Base-by-base conservation (phyloP, 352 stramenopile species). In the Phytophthora macrochlamydospora region DNA sequence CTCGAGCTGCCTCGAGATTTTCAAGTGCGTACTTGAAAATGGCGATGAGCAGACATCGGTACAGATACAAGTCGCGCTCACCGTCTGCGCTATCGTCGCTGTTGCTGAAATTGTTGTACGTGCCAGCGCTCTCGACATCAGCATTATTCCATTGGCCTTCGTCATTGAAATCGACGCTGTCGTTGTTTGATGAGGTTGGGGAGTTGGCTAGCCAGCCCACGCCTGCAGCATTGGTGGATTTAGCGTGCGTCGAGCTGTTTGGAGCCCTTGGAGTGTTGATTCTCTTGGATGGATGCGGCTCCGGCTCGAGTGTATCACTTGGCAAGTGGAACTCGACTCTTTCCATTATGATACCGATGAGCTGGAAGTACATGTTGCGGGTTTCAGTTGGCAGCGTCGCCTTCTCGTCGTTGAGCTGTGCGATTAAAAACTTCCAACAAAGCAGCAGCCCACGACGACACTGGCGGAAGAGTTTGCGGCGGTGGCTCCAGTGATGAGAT, bases 11-110 rank as follows among this genome's bases (percentile, higher is more conserved):
- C 18, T 92, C 81, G 18, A 92, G 71, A 54, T 75, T 91, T 55
- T 90, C 81, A 9, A 79, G 67, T 3, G 86, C 84, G 51, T 88
- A 81, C 69, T 91, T 89, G 67, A 89, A 92, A 1, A 81, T 92
- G n/a, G 81, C 81, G n/a, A 91, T 81, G 3, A 92, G 67, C 13
- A 90, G 62, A 44, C 81, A 91, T 2, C 84, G 69, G 53, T 92
- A 91, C 40, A 89, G 49, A 49, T 89, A 85, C 30, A 91, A 63
- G 48, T 90, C 80, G 6, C 74, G 70, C 51, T 86, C 78, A 4
- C 71, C 74, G 29, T 90, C 81, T 4, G 53, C 64, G n/a, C 62
- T 65, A 14, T 79, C 74, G 4, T 78, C 72, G 0, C 43, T 59
- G 28, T 58, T 79, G 28, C 42, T 52, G 18, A 24, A 24, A 28